Conservation (phyloP, 2,329 filamentous ascomycete species). For the Zymoseptoria ardabiliae region DNA sequence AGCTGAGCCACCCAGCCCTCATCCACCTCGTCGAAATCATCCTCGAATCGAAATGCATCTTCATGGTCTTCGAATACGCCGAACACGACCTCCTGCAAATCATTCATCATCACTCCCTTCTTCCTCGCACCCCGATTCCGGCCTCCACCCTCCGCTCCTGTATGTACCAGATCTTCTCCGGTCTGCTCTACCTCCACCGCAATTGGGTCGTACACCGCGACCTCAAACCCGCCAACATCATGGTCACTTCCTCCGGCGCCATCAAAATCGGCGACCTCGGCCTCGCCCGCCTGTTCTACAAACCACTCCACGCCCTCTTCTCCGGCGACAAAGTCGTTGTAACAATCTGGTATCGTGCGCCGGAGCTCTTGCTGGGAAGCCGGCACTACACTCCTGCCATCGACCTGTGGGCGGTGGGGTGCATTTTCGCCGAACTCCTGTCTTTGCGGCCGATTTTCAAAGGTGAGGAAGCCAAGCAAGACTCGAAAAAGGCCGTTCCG, state of each 20-base stretch:
- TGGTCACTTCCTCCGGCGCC: conserved; percentile 84
- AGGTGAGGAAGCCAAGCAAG: conserved; percentile 98
- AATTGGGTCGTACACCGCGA: conserved; percentile 98
- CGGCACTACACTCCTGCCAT: conserved; percentile 97
- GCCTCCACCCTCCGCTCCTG: conserved; percentile 85
- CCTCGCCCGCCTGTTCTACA: conserved; percentile 85
- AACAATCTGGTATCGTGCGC: conserved; percentile 97
- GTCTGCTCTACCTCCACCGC: conserved; percentile 85
- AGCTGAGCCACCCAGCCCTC: conserved; percentile 80
- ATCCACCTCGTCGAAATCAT: conserved; percentile 92
- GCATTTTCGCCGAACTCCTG: conserved; percentile 92
- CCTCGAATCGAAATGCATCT: conserved; percentile 96
- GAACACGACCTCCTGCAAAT: conserved; percentile 97
- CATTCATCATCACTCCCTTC: conserved; percentile 93
- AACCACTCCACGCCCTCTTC: conserved; percentile 85
- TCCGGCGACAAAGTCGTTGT: conserved; percentile 96
- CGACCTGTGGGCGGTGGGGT: conserved; percentile 95
- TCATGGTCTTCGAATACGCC: conserved; percentile 98
- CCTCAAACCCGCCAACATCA: conserved; percentile 96
- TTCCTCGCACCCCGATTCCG: conserved; percentile 79
- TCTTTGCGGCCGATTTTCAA: conserved; percentile 94
- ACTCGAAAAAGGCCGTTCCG: conserved; percentile 92
- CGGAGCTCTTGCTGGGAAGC: conserved; percentile 82
- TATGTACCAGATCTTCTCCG: conserved; percentile 91
- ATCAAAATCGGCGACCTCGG: conserved; percentile 95